Evolutionary conservation across 2,329 filamentous ascomycete genomes (phyloP).

Genomic region (Lizonia empirigonia): DNA sequence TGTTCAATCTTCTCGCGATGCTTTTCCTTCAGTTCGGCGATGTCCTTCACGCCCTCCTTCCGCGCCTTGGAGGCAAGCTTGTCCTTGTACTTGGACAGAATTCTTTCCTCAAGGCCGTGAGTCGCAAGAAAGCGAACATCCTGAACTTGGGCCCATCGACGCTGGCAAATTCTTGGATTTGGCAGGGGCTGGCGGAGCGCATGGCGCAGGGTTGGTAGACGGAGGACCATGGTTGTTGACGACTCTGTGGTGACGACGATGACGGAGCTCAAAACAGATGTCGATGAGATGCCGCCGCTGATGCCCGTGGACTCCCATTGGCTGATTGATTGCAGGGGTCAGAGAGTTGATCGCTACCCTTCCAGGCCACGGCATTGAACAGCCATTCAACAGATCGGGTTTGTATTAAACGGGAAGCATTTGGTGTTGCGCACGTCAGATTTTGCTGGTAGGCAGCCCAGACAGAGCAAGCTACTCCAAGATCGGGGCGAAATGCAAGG

Average conservation of each 20-base stretch:
- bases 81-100: slow-evolving; percentile 83
- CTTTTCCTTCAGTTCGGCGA: slow-evolving; percentile 77
- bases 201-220: slow-evolving; percentile 38
- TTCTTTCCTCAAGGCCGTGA: slow-evolving; percentile 67
- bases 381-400: slow-evolving; percentile 8
- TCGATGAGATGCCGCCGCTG: slow-evolving; percentile 10
- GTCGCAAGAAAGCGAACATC: slow-evolving; percentile 90
- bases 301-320: slow-evolving; percentile 14
- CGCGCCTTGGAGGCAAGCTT: slow-evolving; percentile 85
- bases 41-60: slow-evolving; percentile 70
- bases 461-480: no score
- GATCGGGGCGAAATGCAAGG: neutral
- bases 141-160: slow-evolving; percentile 88
- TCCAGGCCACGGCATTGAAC: slow-evolving; percentile 13
- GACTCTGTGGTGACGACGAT: slow-evolving; percentile 5
- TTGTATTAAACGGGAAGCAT: neutral
- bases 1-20: slow-evolving; percentile 84
- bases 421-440: neutral
- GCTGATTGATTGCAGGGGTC: slow-evolving; percentile 7
- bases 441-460: no score
- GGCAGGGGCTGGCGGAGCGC: slow-evolving; percentile 39
- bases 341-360: slow-evolving; percentile 10
- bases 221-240: slow-evolving; percentile 28
- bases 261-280: slow-evolving; percentile 5
- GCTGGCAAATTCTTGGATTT: slow-evolving; percentile 58